These are phyloP conservation scores for Vaccinium darrowii DNA, from an alignment of 148 eudicot genomes.

Conservation along the genomic window DNA sequence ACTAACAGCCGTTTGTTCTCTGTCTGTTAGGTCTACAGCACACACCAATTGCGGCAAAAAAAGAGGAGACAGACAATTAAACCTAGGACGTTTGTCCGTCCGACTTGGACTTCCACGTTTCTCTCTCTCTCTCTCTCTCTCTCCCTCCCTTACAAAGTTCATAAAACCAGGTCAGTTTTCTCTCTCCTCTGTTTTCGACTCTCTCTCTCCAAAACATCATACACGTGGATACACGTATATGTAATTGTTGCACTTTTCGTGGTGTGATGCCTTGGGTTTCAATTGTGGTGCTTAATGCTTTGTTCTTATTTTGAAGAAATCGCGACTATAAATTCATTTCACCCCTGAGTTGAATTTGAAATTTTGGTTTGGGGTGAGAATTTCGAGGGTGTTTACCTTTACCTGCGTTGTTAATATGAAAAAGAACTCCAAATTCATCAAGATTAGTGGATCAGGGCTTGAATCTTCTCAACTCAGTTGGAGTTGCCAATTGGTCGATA, in stretches of 20 bases:
- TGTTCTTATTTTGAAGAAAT: not conserved
- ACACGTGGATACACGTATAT: not conserved
- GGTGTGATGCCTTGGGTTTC: not conserved
- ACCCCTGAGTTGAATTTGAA: not conserved
- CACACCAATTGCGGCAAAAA: too few relatives aligned
- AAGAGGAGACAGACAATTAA: not conserved
- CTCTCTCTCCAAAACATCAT: not conserved
- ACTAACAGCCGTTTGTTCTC: not conserved
- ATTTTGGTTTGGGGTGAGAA: not conserved
- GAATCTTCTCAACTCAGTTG: not conserved
- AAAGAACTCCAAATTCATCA: not conserved
- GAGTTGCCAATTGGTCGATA: not conserved
- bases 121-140: conserved; percentile 12
- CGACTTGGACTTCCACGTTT: conserved; percentile 32
- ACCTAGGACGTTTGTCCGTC: conserved; percentile 15
- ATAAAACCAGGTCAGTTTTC: conserved; percentile 18
- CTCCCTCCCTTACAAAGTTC: conserved; percentile 2
- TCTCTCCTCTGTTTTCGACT: conserved; percentile 6
- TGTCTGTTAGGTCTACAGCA: too few relatives aligned
- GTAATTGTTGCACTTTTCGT: too few relatives aligned
- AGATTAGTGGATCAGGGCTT: not conserved
- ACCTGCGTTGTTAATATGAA: not conserved
- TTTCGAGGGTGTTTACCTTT: not conserved
- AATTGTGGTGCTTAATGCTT: not conserved
- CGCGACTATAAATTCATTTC: not conserved